phyloP scores from a whole-genome alignment of 805 yeast genomes.

The Candida insectorum region DNA sequence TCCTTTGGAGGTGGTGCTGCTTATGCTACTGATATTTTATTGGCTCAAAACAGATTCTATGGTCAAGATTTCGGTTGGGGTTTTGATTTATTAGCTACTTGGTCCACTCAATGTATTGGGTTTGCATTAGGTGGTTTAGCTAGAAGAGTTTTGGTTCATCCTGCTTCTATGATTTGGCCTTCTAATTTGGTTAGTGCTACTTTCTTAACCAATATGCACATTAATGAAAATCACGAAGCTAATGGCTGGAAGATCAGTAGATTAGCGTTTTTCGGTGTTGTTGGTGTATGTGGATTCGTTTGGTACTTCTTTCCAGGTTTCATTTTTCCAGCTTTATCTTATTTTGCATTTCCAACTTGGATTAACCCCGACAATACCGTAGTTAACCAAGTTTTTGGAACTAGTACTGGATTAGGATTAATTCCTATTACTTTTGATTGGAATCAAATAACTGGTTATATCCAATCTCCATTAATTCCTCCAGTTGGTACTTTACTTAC shows the following conservation, averaged over 20 bases:
- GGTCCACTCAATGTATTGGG: slow-evolving; percentile 62
- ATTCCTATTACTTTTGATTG: slow-evolving; percentile 43
- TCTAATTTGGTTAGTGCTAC: slow-evolving; percentile 57
- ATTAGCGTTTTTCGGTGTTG: slow-evolving; percentile 10
- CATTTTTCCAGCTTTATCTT: slow-evolving; percentile 55
- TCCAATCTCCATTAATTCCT: slow-evolving; percentile 63
- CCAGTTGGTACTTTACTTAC: slow-evolving; percentile 42
- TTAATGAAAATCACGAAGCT: slow-evolving; percentile 50
- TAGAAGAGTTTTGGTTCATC: slow-evolving; percentile 56
- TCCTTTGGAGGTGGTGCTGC: slow-evolving; percentile 22
- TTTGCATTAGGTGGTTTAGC: slow-evolving; percentile 65
- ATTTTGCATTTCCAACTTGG: slow-evolving; percentile 67
- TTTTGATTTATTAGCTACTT: slow-evolving; percentile 21
- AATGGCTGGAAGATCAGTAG: slow-evolving; percentile 31
- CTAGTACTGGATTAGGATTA: slow-evolving; percentile 57
- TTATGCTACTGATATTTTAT: slow-evolving; percentile 54
- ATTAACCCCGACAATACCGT: slow-evolving; percentile 55
- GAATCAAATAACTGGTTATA: slow-evolving; percentile 53
- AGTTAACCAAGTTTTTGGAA: slow-evolving; percentile 66
- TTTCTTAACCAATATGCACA: slow-evolving; percentile 16
- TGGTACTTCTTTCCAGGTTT: slow-evolving; percentile 64
- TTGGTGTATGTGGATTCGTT: slow-evolving; percentile 28
- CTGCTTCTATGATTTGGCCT: slow-evolving; percentile 74
- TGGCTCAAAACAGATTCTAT: slow-evolving; percentile 51
- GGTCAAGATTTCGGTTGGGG: slow-evolving; percentile 27